Evolutionary conservation across 208 protist genomes (phyloP).

Genomic region (Trypanosoma cruzi): DNA sequence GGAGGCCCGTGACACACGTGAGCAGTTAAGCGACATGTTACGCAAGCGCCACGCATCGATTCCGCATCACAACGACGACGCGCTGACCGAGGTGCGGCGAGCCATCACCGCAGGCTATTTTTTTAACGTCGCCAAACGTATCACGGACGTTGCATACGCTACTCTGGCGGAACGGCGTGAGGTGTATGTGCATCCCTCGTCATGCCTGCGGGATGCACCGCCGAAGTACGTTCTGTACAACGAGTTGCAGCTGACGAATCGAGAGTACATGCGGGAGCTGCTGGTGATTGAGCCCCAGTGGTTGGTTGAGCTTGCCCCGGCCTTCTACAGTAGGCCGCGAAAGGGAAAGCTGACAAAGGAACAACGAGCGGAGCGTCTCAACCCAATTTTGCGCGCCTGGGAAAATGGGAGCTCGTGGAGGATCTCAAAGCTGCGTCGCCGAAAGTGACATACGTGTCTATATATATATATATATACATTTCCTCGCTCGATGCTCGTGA

Average conservation of each 20-base stretch:
- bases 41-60: conserved; percentile 94
- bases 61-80: conserved; percentile 91
- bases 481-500: background rate
- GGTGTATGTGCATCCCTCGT: conserved; percentile 89
- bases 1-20: conserved; percentile 96
- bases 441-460: conserved; percentile 39
- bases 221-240: conserved; percentile 98
- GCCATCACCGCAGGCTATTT: conserved; percentile 98
- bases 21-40: conserved; percentile 97
- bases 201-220: conserved; percentile 77
- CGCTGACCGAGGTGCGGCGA: conserved; percentile 93
- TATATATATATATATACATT: conserved; percentile 4
- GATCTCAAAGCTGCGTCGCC: conserved; percentile 72
- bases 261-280: conserved; percentile 98
- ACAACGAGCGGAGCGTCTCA: conserved; percentile 84
- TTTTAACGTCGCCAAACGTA: conserved; percentile 95
- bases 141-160: conserved; percentile 80
- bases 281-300: conserved; percentile 94
- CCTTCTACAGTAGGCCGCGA: conserved; percentile 87
- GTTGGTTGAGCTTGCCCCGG: conserved; percentile 95
- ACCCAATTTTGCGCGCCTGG: conserved; percentile 84
- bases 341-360: conserved; percentile 74
- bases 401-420: conserved; percentile 91
- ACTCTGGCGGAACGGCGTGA: conserved; percentile 88
- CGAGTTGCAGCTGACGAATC: conserved; percentile 95